Conservation (phyloP, 352 stramenopile species). For the Globisporangium spiculum region DNA sequence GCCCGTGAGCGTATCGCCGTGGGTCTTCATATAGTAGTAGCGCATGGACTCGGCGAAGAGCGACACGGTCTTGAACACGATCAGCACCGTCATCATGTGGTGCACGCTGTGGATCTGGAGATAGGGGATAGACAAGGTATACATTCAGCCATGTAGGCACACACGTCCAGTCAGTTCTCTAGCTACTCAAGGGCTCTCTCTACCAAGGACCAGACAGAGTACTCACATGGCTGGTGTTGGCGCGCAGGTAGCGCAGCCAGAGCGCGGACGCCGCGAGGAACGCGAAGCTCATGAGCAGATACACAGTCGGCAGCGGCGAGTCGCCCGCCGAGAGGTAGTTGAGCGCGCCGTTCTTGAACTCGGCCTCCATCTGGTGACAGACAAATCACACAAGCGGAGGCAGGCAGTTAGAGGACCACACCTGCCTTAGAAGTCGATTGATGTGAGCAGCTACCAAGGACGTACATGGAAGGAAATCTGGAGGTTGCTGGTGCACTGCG, state of each 20-base stretch:
- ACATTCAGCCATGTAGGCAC: background rate
- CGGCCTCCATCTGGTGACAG: conserved; percentile 58
- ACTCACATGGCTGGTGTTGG: conserved; percentile 63
- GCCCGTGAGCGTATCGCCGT: conserved; percentile 90
- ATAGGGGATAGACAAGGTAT: too few relatives aligned
- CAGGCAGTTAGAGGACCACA: too few relatives aligned
- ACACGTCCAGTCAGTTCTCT: background rate
- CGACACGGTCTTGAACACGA: conserved; percentile 91
- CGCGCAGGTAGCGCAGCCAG: conserved; percentile 72
- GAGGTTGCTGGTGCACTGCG: conserved; percentile 68
- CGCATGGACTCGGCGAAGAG: conserved; percentile 94
- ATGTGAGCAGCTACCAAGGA: background rate
- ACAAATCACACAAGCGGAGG: conserved; percentile 18
- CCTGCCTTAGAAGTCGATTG: too few relatives aligned
- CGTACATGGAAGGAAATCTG: conserved; percentile 87
- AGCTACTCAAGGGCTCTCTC: background rate
- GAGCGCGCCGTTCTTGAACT: conserved; percentile 73
- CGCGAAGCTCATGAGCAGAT: conserved; percentile 70
- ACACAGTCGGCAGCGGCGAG: conserved; percentile 81
- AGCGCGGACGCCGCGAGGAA: conserved; percentile 51
- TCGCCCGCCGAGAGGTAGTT: conserved; percentile 89
- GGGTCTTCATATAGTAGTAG: conserved; percentile 95
- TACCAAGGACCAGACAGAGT: too few relatives aligned
- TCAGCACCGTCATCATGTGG: conserved; percentile 93
- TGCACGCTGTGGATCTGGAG: conserved; percentile 91